Conservation (phyloP, 345 rosid species). For the Eucalyptus polyanthemos region DNA sequence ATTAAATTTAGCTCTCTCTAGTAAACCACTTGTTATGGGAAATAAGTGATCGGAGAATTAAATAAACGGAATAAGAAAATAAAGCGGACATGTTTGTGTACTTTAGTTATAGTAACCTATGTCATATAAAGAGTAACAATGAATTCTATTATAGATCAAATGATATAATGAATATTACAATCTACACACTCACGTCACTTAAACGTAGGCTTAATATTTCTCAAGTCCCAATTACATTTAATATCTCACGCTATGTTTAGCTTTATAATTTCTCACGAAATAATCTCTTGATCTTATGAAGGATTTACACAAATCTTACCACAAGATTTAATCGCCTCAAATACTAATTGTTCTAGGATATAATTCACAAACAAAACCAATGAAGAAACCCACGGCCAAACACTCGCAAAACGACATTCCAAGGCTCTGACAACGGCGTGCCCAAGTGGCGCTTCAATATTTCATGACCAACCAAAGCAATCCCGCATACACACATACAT, state of each 20-base stretch:
- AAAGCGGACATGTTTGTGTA: not conserved
- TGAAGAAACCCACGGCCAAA: not conserved
- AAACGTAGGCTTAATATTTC: accelerated
- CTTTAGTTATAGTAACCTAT: not conserved
- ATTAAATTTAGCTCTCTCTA: not conserved
- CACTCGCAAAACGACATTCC: not conserved
- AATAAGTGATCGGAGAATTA: accelerated
- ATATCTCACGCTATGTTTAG: accelerated
- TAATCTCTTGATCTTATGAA: not conserved
- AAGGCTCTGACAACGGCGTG: no score
- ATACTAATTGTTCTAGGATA: accelerated
- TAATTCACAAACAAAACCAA: not conserved
- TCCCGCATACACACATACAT: no score
- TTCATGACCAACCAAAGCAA: no score
- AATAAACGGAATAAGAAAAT: no score
- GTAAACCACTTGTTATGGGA: not conserved
- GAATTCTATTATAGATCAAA: no score
- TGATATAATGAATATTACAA: no score
- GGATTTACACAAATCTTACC: not conserved
- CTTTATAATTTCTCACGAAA: accelerated
- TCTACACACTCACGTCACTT: accelerated
- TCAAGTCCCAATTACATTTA: no score
- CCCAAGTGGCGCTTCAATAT: no score
- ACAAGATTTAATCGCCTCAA: no score
- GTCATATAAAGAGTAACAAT: no score